phyloP scores from a whole-genome alignment of 2,329 filamentous ascomycete species.

The Tolypocladium amazonense region DNA sequence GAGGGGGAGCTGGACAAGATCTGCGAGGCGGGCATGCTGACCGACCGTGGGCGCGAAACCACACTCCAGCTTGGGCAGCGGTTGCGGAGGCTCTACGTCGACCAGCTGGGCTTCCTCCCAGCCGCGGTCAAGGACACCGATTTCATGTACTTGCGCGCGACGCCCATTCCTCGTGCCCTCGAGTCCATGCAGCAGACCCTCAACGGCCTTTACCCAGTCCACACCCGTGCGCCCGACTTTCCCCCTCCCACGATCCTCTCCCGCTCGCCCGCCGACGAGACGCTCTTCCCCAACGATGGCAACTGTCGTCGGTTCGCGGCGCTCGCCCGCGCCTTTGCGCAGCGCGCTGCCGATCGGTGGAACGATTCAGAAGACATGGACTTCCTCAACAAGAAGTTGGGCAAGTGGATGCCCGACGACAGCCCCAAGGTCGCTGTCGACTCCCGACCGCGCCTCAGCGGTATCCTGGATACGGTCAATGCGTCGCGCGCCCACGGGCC shows the following conservation, averaged over 20 bases:
- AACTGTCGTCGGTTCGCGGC: constrained; percentile 64
- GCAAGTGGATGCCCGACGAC: constrained; percentile 74
- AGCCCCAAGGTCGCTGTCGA: constrained; percentile 67
- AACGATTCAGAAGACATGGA: constrained; percentile 71
- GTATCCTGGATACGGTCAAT: constrained; percentile 92
- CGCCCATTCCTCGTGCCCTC: constrained; percentile 63
- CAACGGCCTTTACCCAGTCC: constrained; percentile 59
- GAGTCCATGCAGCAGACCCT: constrained; percentile 71
- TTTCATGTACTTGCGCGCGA: constrained; percentile 62
- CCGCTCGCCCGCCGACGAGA: constrained; percentile 59
- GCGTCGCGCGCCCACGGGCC: constrained; percentile 70
- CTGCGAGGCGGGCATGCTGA: constrained; percentile 70
- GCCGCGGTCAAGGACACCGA: constrained; percentile 42
- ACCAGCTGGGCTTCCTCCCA: constrained; percentile 65
- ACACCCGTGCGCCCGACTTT: constrained; percentile 33
- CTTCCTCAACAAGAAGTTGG: constrained; percentile 66
- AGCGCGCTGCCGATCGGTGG: constrained; percentile 62
- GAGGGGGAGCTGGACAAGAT: constrained; percentile 64
- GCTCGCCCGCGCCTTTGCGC: constrained; percentile 59
- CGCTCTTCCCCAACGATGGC: constrained; percentile 67
- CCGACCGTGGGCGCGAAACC: constrained; percentile 62
- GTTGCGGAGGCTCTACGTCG: constrained; percentile 61
- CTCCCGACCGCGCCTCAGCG: constrained; percentile 70
- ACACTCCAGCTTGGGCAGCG: constrained; percentile 59
- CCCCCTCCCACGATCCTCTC: constrained; percentile 55